Evolutionary conservation across 345 rosid genomes (phyloP).

Genomic region (Sisymbrium altissimum): DNA sequence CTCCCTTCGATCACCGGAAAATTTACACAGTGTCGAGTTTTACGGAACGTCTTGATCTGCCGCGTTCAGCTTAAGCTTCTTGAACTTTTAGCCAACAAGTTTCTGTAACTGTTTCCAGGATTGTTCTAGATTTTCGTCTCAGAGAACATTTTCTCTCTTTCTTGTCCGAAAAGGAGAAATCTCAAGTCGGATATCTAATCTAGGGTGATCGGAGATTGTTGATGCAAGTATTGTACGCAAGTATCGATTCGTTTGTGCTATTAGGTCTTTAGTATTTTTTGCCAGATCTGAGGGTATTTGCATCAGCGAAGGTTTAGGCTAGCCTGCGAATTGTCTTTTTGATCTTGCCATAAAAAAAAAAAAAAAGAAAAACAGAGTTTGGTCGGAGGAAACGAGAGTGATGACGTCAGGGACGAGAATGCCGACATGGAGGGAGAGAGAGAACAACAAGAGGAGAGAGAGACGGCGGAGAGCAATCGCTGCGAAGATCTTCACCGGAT

Average conservation of each 20-base stretch:
- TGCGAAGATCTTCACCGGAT: slow-evolving; percentile 79
- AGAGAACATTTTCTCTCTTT: neutral
- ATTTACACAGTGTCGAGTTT: neutral
- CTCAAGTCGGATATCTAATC: neutral
- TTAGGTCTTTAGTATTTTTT: neutral
- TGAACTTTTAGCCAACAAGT: slow-evolving; percentile 2
- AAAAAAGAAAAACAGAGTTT: neutral
- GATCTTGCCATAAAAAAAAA: neutral
- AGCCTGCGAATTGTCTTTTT: slow-evolving; percentile 12
- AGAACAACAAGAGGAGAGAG: slow-evolving; percentile 87
- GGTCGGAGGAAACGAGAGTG: neutral
- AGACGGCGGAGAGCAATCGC: slow-evolving; percentile 83
- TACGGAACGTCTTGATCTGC: neutral
- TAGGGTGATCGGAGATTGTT: slow-evolving; percentile 4
- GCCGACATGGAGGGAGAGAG: slow-evolving; percentile 89
- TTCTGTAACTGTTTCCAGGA: slow-evolving; percentile 7
- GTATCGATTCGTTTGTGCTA: neutral
- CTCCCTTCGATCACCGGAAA: slow-evolving; percentile 10
- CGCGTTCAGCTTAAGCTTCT: neutral
- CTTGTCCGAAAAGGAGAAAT: neutral
- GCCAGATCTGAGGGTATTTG: slow-evolving; percentile 15
- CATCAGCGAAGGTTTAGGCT: neutral
- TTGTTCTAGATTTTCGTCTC: neutral
- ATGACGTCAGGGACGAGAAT: slow-evolving; percentile 77
- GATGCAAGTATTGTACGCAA: neutral